Base-by-base conservation (phyloP, 1,139 yeast species). In the Suhomyces terraborum region DNA sequence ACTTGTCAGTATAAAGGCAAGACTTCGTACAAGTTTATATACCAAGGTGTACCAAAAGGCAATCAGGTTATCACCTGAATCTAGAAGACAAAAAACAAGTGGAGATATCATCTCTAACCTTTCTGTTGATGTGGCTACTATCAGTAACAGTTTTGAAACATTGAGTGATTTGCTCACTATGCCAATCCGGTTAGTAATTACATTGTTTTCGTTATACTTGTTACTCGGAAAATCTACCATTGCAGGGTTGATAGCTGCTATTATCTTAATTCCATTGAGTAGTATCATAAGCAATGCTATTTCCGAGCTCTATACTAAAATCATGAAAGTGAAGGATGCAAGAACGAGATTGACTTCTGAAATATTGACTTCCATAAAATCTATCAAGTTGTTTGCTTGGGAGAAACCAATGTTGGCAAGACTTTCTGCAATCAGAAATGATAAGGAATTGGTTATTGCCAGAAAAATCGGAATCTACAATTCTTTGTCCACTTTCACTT, bases 321-420 rank as follows among this genome's bases (percentile, higher is more conserved):
- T 55, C 34, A 58, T 66, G 65, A 58, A 59, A 38, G 55, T 55
- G 40, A 68, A 61, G 49, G 75, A 69, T 50, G 58, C 60, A 13
- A 60, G 76, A 54, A 62, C 69, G 0, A 58, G 67, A 25, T 55
- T 69, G 38, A 66, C 68, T 20, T 63, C 67, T 18, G 76, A 71
- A 49, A 66, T 70, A 28, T 60, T 70, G 36, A 62, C 58, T 36
- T 62, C 74, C 3, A 65, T 69, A 17, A 70, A 69, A 43, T 65
- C 69, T 34, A 59, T 70, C 46, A 70, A 70, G 43, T 59, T 68
- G 32, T 68, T 67, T 46, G 64, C 71, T 5, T 68, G 74, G 74
- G 73, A 68, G 42, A 46, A 50, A 24, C 74, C 76, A 13, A 67
- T 69, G 68, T 50, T 69, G 47, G 51, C 54, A 18, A 59, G 67